Evolutionary conservation across 2,329 filamentous ascomycete genomes (phyloP).

Genomic region (Colletotrichum camelliae): DNA sequence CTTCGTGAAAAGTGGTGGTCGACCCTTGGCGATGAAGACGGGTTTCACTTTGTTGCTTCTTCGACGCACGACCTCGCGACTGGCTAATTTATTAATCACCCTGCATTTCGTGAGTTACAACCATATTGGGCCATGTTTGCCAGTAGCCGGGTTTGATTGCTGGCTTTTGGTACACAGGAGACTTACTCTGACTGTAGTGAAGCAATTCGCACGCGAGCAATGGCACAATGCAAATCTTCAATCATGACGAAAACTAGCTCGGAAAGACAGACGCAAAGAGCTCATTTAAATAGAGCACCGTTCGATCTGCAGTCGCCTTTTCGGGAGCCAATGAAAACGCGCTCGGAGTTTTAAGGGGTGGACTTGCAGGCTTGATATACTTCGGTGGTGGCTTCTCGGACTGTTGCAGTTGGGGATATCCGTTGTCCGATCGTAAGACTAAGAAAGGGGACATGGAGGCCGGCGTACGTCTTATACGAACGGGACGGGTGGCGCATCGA

Average conservation of each 20-base stretch:
- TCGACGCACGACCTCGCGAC: conserved; percentile 25
- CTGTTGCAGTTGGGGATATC: conserved; percentile 34
- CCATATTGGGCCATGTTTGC: background rate
- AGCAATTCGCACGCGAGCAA: conserved; percentile 53
- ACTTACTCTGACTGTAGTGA: conserved; percentile 53
- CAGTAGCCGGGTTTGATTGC: background rate
- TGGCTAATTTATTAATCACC: conserved; percentile 1
- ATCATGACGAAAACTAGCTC: conserved; percentile 31
- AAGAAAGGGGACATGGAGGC: background rate
- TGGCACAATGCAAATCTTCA: conserved; percentile 45
- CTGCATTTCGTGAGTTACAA: background rate
- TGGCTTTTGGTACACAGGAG: background rate
- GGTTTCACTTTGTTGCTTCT: conserved; percentile 30
- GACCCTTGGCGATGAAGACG: conserved; percentile 25
- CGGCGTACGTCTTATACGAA: conserved; percentile 14
- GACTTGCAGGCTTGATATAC: conserved; percentile 19
- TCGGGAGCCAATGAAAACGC: conserved; percentile 7
- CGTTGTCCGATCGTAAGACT: conserved; percentile 29
- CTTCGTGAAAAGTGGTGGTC: conserved; percentile 33
- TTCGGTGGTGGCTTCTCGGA: conserved; percentile 14
- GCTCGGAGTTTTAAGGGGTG: conserved; percentile 12
- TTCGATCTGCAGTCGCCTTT: conserved; percentile 1
- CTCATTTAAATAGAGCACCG: conserved; percentile 1
- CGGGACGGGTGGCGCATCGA: conserved; percentile 1
- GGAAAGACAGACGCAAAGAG: background rate